Evolutionary conservation across 305 asterid species (phyloP).

Genomic region (Ajuga reptans): DNA sequence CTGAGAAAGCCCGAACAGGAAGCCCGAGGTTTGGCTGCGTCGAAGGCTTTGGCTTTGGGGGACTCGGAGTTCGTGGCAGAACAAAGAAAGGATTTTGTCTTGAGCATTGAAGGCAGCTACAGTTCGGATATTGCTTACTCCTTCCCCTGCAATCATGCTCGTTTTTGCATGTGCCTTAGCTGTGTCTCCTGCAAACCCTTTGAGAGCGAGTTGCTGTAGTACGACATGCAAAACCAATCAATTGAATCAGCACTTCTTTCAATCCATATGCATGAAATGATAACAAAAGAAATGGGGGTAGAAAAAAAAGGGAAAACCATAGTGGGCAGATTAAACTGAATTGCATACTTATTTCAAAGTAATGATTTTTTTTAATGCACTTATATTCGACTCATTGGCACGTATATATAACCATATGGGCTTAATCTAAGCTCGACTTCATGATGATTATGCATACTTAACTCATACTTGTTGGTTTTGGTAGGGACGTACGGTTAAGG

Average conservation of each 20-base stretch:
- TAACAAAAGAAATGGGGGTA: not conserved
- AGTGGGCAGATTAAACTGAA: not conserved
- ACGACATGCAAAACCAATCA: conserved; percentile 14
- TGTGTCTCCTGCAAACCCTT: conserved; percentile 96
- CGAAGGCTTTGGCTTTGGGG: conserved; percentile 65
- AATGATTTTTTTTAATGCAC: not conserved
- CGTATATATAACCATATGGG: not conserved
- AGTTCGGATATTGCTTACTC: conserved; percentile 92
- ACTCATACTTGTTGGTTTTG: too few species aligned
- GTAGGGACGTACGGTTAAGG: not conserved
- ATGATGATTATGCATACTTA: too few species aligned
- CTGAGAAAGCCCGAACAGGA: conserved; percentile 84
- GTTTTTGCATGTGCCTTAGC: conserved; percentile 95
- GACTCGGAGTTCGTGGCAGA: conserved; percentile 58
- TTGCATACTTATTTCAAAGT: not conserved
- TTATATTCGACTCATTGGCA: not conserved
- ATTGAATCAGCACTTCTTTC: not conserved
- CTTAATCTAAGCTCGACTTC: not conserved
- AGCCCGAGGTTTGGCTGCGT: conserved; percentile 73
- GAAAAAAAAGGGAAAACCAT: too few species aligned
- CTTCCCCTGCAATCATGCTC: conserved; percentile 98
- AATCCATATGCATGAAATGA: not conserved
- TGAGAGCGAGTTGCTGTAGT: conserved; percentile 83
- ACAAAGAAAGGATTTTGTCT: conserved; percentile 60
- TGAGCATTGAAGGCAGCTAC: conserved; percentile 95